phyloP scores from a whole-genome alignment of 2,329 filamentous ascomycete genomes.

The Herpotrichia juniperi region DNA sequence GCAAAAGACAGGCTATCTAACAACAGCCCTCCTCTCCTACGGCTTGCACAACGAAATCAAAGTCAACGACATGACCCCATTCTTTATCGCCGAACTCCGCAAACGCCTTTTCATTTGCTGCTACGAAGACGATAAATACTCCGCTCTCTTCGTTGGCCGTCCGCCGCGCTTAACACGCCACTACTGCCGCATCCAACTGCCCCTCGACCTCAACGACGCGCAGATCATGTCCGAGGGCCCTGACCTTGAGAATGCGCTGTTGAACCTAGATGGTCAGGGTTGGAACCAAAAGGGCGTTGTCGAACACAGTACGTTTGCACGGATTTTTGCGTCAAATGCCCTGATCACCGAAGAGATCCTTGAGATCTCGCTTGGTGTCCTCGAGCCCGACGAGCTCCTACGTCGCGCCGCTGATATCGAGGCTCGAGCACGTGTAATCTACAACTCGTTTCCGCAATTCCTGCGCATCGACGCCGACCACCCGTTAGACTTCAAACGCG shows the following conservation, averaged over 20 bases:
- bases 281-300: conserved; percentile 58
- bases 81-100: conserved; percentile 44
- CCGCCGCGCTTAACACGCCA: conserved; percentile 60
- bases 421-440: conserved; percentile 20
- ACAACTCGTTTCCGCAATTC: conserved; percentile 33
- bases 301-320: conserved; percentile 52
- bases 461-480: conserved; percentile 28
- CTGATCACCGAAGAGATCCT: conserved; percentile 64
- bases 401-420: conserved; percentile 43
- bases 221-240: conserved; percentile 54
- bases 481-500: conserved; percentile 20
- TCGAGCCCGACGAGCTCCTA: conserved; percentile 42
- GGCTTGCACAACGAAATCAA: conserved; percentile 45
- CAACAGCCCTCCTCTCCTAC: conserved; percentile 39
- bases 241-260: conserved; percentile 47
- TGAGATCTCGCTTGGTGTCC: conserved; percentile 58
- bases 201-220: conserved; percentile 61
- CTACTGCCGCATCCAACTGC: conserved; percentile 60
- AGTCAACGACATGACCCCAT: conserved; percentile 38
- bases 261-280: conserved; percentile 54
- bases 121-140: conserved; percentile 56
- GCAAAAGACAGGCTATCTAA: conserved; percentile 38
- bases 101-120: conserved; percentile 38
- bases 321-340: conserved; percentile 57
- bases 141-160: conserved; percentile 59